Conservation (phyloP, 495 filamentous ascomycete species). For the Trichocladium uniseriatum region DNA sequence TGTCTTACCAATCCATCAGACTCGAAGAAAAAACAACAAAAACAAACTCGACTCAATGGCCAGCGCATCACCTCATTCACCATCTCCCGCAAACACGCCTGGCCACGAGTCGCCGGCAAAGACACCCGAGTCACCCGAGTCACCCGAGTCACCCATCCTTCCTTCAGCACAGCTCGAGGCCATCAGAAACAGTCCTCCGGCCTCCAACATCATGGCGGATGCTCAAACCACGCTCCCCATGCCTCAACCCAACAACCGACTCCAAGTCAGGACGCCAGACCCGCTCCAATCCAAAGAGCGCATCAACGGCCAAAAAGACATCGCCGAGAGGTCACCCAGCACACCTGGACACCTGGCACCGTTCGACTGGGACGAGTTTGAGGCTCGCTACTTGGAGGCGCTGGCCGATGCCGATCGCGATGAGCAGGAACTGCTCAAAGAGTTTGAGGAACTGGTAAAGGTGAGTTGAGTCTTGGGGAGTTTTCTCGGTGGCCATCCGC, state of each 20-base stretch:
- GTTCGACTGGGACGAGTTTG: conserved; percentile 61
- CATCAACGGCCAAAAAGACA: conserved; percentile 18
- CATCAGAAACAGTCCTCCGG: neutral
- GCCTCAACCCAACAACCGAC: conserved; percentile 11
- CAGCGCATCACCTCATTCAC: conserved; percentile 12
- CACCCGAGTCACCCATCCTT: no score
- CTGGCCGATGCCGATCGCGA: conserved; percentile 49
- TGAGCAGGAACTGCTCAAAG: conserved; percentile 53
- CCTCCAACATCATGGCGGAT: conserved; percentile 18
- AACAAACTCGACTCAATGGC: conserved; percentile 10
- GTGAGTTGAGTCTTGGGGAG: conserved; percentile 27
- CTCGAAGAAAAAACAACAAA: neutral
- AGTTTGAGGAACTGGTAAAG: conserved; percentile 54
- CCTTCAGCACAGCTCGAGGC: conserved; percentile 11
- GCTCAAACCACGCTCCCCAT: conserved; percentile 7
- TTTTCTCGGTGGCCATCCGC: neutral
- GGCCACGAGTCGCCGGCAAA: conserved; percentile 8
- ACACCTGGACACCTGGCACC: conserved; percentile 37
- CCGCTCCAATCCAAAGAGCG: conserved; percentile 23
- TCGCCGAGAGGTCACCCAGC: conserved; percentile 27
- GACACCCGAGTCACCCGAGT: conserved; percentile 16
- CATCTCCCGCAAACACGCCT: conserved; percentile 7
- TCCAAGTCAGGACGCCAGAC: conserved; percentile 28
- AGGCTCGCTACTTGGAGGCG: conserved; percentile 50
- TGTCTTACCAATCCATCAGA: neutral